Evolutionary conservation across 768 basidiomycete species (phyloP).

Genomic region (Suillus occidentalis): DNA sequence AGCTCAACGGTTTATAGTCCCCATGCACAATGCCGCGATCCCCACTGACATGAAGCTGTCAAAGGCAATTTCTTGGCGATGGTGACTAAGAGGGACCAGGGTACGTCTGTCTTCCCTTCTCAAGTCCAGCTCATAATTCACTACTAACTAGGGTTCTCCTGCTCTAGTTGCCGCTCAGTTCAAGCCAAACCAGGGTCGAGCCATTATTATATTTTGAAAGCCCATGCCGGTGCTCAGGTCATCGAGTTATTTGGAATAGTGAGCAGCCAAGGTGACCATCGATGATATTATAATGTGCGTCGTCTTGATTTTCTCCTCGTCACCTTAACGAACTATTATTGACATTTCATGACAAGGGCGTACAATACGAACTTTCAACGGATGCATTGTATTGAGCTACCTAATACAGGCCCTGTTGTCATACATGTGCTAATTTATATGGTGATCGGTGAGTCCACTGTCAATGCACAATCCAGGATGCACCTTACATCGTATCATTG

Average conservation of each 20-base stretch:
- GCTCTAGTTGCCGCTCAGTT: neutral
- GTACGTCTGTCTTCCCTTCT: neutral
- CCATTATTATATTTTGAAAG: neutral
- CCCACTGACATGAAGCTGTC: neutral
- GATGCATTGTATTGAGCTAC: neutral
- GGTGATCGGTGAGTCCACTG: neutral
- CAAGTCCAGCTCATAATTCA: neutral
- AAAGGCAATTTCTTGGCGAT: no score
- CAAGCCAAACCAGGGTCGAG: no score
- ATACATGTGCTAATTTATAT: neutral
- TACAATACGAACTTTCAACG: neutral
- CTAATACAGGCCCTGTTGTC: neutral
- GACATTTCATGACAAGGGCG: neutral
- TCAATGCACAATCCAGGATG: neutral
- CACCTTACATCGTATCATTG: neutral
- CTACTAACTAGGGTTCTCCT: neutral
- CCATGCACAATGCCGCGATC: neutral
- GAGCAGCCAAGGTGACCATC: slow-evolving; percentile 91
- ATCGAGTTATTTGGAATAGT: slow-evolving; percentile 58
- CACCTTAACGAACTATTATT: slow-evolving; percentile 45
- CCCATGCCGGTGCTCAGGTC: neutral
- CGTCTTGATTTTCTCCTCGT: slow-evolving; percentile 29
- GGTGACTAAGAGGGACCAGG: no score
- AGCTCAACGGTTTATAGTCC: neutral
- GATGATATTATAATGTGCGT: slow-evolving; percentile 87